These are phyloP conservation scores for Blastobotrys arbuscula DNA, from an alignment of 1,139 yeast genomes.

Conservation along the genomic window DNA sequence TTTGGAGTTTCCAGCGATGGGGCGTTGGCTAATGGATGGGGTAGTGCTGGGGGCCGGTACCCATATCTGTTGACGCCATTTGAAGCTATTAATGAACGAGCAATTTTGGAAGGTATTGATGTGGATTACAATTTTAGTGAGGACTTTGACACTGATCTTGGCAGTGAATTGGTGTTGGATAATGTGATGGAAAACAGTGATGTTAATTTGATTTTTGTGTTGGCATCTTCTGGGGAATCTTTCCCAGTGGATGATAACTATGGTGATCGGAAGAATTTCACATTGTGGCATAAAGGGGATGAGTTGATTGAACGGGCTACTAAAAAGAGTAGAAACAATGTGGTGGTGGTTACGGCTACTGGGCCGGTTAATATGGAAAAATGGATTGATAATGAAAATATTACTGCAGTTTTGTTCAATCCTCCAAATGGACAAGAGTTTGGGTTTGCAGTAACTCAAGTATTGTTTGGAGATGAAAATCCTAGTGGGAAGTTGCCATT, in stretches of 20 bases:
- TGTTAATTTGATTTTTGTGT: slow-evolving; percentile 48
- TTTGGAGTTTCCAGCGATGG: slow-evolving; percentile 15
- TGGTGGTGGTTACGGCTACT: slow-evolving; percentile 52
- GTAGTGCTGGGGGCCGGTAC: slow-evolving; percentile 46
- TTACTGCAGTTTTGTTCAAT: slow-evolving; percentile 51
- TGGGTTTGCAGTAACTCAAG: slow-evolving; percentile 45
- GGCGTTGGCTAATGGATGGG: slow-evolving; percentile 37
- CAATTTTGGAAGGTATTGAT: slow-evolving; percentile 17
- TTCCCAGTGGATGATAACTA: slow-evolving; percentile 47
- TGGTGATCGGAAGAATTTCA: slow-evolving; percentile 48
- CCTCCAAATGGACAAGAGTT: slow-evolving; percentile 57
- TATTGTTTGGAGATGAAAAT: slow-evolving; percentile 52
- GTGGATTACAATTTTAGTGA: slow-evolving; percentile 22
- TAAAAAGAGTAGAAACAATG: slow-evolving; percentile 42
- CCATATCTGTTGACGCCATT: slow-evolving; percentile 53
- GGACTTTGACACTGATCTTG: slow-evolving; percentile 7
- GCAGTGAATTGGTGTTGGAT: not conserved
- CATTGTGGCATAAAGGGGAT: slow-evolving; percentile 50
- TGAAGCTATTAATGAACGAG: slow-evolving; percentile 27
- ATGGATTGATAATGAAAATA: slow-evolving; percentile 55
- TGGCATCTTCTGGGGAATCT: slow-evolving; percentile 49
- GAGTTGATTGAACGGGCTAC: slow-evolving; percentile 50
- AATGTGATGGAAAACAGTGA: slow-evolving; percentile 35
- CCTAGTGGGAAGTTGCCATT: slow-evolving; percentile 63
- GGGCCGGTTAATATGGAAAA: slow-evolving; percentile 57